Base-by-base conservation (phyloP, 2,329 filamentous ascomycete species). In the Fusarium agapanthi region DNA sequence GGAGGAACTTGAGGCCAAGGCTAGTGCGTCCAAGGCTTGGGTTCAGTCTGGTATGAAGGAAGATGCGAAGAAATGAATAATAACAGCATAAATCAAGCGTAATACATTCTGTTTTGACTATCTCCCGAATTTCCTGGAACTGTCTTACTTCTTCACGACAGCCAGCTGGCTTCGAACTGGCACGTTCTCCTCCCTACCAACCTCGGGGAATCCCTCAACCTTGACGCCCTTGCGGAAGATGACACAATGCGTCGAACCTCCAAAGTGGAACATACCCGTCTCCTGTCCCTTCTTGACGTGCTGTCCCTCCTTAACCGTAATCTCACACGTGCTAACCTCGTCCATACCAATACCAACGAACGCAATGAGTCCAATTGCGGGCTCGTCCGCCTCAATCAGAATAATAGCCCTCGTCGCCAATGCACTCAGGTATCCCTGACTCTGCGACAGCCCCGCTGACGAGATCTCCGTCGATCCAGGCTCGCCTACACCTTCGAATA, bases 191-290 rank as follows among this genome's bases (percentile, higher is more conserved):
- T 80, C 72, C 59, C 77, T 78, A 0, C 80, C 80, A 1, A 82
- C 67, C 59, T 79, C 70, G 0, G 83, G 84, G 40, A 85, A 80
- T 0, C 78, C 83, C 5, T 82, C 78, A 1, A 89, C 67, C 60
- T 84, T 82, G 37, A 91, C 87, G 0, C 83, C 86, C 70, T 87
- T 85, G 32, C 88, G 81, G 81, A 94, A 94, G 6, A 95, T 77
- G 73, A 94, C 77, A 74, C 90, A 93, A 77, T 93, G 89, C 3
- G 89, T 90, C 12, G 88, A 91, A 0, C 93, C 92, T n/a, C 92
- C 92, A 78, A 91, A 94, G 77, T 95, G 92, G 81, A 95, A 95
- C 91, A 93, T 94, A 45, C 92, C 92, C 43, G 90, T 84, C 82
- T 94, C 83, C 9, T 94, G 88, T 3, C 93, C 93, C 84, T 94